phyloP scores from a whole-genome alignment of 2,329 filamentous ascomycete genomes.

The Pseudogymnoascus sp. region DNA sequence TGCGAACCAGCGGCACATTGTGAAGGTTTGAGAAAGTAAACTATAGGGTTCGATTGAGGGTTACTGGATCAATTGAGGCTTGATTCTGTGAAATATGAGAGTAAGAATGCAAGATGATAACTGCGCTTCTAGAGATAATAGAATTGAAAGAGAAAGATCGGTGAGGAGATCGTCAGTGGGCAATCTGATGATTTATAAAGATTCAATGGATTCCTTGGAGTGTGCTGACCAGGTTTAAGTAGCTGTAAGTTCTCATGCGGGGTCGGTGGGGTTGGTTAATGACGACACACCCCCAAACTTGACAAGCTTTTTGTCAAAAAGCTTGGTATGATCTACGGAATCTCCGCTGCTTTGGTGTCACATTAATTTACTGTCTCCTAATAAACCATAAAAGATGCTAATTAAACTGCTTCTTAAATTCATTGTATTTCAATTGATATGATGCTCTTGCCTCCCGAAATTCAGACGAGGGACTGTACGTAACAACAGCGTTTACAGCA shows the following conservation, averaged over 20 bases:
- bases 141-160: background rate
- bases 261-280: background rate
- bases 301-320: slow-evolving; percentile 1
- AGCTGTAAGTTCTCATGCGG: background rate
- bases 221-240: background rate
- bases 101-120: background rate
- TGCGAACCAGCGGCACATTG: slow-evolving; percentile 46
- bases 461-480: too few relatives aligned
- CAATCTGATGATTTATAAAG: background rate
- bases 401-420: background rate
- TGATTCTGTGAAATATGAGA: background rate
- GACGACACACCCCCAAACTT: background rate
- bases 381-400: background rate
- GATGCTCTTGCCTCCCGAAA: too few relatives aligned
- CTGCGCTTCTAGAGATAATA: background rate
- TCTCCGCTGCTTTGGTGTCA: background rate
- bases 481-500: too few relatives aligned
- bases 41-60: background rate
- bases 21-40: slow-evolving; percentile 8
- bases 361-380: background rate
- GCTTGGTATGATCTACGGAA: background rate
- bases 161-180: background rate
- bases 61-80: background rate
- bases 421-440: background rate
- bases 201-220: background rate